Percentiles rank a stretch among this genome's conserved stretches.
These are phyloP conservation scores for Betula pendula DNA, from an alignment of 306 rosid species.

Conservation along the genomic window DNA sequence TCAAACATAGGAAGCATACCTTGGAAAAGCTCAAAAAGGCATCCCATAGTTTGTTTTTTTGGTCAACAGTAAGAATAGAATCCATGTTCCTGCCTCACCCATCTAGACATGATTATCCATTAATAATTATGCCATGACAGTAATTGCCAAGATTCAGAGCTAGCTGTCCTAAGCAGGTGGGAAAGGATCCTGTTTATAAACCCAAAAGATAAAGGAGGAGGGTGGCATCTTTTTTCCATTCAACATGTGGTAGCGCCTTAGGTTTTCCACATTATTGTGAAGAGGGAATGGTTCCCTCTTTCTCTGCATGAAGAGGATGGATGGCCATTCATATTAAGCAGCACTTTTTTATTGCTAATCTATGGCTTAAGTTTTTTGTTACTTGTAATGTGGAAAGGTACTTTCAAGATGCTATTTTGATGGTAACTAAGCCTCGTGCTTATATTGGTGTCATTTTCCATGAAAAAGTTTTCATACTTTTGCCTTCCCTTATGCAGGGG, in stretches of 20 bases:
- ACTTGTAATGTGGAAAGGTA: neutral
- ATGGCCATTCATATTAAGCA: neutral
- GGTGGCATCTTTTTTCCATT: neutral
- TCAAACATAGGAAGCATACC: neutral
- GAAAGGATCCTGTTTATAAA: neutral
- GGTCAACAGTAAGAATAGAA: neutral
- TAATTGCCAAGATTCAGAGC: neutral
- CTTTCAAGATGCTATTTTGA: conserved; percentile 1
- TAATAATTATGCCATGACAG: neutral
- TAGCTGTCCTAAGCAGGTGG: neutral
- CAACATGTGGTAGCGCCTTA: neutral
- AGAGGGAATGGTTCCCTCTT: neutral
- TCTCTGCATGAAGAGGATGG: neutral
- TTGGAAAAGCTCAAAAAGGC: neutral
- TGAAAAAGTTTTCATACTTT: conserved; percentile 11
- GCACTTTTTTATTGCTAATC: neutral
- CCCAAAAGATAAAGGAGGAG: neutral
- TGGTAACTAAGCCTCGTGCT: neutral
- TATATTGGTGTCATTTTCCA: conserved; percentile 12
- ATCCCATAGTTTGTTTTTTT: neutral
- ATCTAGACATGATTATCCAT: neutral
- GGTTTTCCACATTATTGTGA: neutral
- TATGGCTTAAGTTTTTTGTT: neutral
- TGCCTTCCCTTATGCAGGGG: conserved; percentile 42
- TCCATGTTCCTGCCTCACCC: neutral